Percentiles rank a stretch among this genome's conserved stretches.
Conservation (phyloP, 345 rosid genomes). For the Citropsis articulata region DNA sequence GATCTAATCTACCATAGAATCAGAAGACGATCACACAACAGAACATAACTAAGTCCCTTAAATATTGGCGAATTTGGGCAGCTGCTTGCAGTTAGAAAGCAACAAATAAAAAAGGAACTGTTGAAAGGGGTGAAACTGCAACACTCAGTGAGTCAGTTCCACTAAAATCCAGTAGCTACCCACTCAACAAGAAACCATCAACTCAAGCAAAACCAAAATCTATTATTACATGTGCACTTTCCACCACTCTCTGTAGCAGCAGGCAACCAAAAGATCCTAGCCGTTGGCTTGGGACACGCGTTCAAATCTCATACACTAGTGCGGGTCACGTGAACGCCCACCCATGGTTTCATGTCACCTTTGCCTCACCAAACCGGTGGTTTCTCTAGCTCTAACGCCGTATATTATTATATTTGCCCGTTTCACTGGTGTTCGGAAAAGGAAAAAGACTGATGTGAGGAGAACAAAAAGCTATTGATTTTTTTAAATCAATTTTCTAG, state of each 20-base stretch:
- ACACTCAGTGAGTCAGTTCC: background rate
- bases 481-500: too few species aligned
- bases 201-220: background rate
- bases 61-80: background rate
- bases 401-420: background rate
- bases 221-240: background rate
- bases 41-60: too few species aligned
- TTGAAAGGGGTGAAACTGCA: background rate
- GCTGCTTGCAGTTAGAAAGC: background rate
- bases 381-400: background rate
- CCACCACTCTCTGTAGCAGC: background rate
- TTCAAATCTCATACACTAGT: background rate
- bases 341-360: slow-evolving; percentile 25
- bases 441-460: background rate
- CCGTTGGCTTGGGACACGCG: slow-evolving; percentile 10
- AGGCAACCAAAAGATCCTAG: background rate
- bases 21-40: too few species aligned
- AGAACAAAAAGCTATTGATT: too few species aligned
- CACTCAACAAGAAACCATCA: slow-evolving; percentile 8
- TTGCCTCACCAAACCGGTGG: slow-evolving; percentile 17
- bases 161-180: background rate
- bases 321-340: background rate
- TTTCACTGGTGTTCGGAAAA: background rate
- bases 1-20: too few species aligned
- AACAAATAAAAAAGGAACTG: background rate